phyloP scores from a whole-genome alignment of 2,329 filamentous ascomycete genomes.

The Epichloe bromicola region DNA sequence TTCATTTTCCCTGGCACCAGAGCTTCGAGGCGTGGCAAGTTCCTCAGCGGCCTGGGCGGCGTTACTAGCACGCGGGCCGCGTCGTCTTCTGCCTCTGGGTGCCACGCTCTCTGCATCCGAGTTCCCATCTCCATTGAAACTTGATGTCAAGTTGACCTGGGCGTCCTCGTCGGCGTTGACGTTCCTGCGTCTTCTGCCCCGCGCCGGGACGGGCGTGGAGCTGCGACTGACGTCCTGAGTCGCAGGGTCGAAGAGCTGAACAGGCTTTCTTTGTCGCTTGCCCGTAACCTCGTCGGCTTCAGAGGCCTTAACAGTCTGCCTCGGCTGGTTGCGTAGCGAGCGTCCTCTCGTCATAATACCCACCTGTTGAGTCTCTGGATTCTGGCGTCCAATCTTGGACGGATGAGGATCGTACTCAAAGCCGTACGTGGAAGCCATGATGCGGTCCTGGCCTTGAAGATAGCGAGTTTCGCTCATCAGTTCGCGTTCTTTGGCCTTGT shows the following conservation, averaged over 20 bases:
- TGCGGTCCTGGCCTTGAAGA: conserved; percentile 39
- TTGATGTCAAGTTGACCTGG: conserved; percentile 15
- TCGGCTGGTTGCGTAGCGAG: conserved; percentile 42
- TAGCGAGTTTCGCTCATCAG: conserved; percentile 31
- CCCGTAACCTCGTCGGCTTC: conserved; percentile 38
- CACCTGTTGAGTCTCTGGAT: conserved; percentile 38
- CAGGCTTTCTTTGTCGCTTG: conserved; percentile 41
- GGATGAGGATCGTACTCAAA: conserved; percentile 48
- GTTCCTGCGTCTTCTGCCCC: conserved; percentile 20
- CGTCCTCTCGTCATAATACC: conserved; percentile 39
- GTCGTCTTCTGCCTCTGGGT: conserved; percentile 19
- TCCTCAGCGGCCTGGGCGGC: conserved; percentile 14
- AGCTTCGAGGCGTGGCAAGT: conserved; percentile 8
- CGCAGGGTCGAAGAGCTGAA: conserved; percentile 36
- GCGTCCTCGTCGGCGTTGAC: conserved; percentile 16
- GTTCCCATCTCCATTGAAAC: conserved; percentile 21
- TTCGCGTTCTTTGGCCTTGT: conserved; percentile 33
- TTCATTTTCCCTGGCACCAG: conserved; percentile 2
- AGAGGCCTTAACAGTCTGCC: conserved; percentile 44
- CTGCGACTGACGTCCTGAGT: conserved; percentile 37
- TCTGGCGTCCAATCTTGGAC: conserved; percentile 44
- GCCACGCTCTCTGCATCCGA: conserved; percentile 18
- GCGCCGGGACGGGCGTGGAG: conserved; percentile 31
- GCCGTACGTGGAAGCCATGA: conserved; percentile 46
- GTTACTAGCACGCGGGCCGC: conserved; percentile 16